Percentiles rank a stretch among this genome's conserved stretches.
Conservation (phyloP, 2,329 filamentous ascomycete species). For the Sclerotinia minor region DNA sequence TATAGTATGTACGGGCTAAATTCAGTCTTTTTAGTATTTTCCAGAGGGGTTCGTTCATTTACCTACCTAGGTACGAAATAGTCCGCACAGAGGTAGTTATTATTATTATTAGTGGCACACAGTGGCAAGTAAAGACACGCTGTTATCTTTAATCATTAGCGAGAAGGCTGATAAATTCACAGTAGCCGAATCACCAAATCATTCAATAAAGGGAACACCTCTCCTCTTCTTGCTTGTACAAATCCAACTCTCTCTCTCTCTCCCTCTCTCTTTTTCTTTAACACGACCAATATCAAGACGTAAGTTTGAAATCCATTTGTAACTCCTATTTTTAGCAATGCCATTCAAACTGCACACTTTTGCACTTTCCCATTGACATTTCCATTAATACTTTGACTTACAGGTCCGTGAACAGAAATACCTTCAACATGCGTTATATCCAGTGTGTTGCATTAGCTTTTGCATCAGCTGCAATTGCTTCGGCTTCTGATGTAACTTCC, state of each 20-base stretch:
- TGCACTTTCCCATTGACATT: not conserved
- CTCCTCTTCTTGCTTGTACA: constrained; percentile 29
- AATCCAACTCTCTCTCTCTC: constrained; percentile 20
- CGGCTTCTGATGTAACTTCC: constrained; percentile 78
- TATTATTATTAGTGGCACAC: not conserved
- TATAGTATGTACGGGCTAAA: not conserved
- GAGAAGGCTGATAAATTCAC: constrained; percentile 27
- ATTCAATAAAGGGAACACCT: constrained; percentile 35
- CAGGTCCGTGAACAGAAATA: constrained; percentile 24
- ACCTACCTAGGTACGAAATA: not conserved
- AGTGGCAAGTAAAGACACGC: constrained; percentile 19
- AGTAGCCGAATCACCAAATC: constrained; percentile 8
- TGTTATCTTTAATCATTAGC: constrained; percentile 25
- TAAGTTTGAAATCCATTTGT: constrained; percentile 10
- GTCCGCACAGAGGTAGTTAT: not conserved
- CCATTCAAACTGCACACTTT: not conserved
- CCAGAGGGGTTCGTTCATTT: not conserved
- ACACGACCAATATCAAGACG: constrained; percentile 25
- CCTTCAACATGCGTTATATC: constrained; percentile 40
- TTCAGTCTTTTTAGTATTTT: not conserved
- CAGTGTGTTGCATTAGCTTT: constrained; percentile 40
- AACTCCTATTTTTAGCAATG: not conserved
- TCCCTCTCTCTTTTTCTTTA: constrained; percentile 20
- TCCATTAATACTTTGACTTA: constrained; percentile 27
- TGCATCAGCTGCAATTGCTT: constrained; percentile 53